Evolutionary conservation across 345 rosid species (phyloP), one percentile per base, ranked within the genome.

Genomic region (Eucalyptus shirleyi): DNA sequence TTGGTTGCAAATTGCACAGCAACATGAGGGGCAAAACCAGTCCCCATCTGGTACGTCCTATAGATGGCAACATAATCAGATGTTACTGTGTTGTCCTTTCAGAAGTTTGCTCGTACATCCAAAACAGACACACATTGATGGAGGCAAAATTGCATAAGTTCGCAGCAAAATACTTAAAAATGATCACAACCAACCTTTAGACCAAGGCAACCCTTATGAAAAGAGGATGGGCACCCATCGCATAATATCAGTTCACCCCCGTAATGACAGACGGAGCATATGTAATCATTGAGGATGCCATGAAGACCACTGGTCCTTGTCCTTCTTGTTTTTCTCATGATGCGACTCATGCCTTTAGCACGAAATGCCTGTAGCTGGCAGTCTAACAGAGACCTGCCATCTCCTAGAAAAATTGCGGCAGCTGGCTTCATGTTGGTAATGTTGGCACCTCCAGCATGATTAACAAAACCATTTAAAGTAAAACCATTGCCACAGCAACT

Each of bases 1-100:
- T 87, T 91, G 87, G 87, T 93, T 92, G 92, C 98, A 97, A 55
- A 93, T 91, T 86, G 91, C 88, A 91, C 99, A 97, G 90, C 98
- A 93, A 87, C 99, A 98, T 81, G 97, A 94, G 62, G 97, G 94
- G 89, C 99, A 97, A 91, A 95, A 98, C 98, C 98, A 98, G 89
- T 95, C 96, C 90, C 98, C 99, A 51, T 94, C 96, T 9, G 98
- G 99, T 92, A 96, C 87, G 89, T 91, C 94, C 99, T 95, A 86
- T 83, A 89, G 30, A 87, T 90, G 69, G 82, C 37, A 30, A 87
- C 42, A 26, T n/a, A 89, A 51, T 56, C 55, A 55, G 82, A 67
- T 24, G 80, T 49, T 45, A 55, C 42, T 32, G 65, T 53, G 88
- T n/a, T 53, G 50, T 60, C 30, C n/a, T 51, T 87, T 60, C 28